A percentile compares a stretch with the other conserved stretches of the same genome.
These are phyloP conservation scores for Candida oleophila DNA, from an alignment of 805 yeast genomes.

Conservation along the genomic window DNA sequence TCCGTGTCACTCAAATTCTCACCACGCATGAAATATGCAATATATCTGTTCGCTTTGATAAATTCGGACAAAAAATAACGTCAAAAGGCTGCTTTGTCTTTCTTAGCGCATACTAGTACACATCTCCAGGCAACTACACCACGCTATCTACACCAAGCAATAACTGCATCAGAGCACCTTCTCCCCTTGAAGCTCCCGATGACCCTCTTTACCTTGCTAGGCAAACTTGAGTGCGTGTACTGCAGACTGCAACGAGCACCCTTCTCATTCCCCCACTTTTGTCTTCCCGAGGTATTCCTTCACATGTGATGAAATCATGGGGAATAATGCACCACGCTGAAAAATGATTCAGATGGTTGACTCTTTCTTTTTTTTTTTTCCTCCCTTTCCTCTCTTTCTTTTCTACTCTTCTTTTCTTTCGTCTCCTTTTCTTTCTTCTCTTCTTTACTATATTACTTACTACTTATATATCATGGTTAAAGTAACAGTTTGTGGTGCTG, in stretches of 20 bases:
- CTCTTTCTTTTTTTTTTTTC: not conserved
- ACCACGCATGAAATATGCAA: no score
- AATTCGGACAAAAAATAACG: no score
- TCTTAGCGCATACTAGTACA: no score
- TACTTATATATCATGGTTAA: slow-evolving; percentile 29
- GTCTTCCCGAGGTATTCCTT: not conserved
- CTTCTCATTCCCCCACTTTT: not conserved
- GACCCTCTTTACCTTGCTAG: not conserved
- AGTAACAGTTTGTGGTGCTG: slow-evolving; percentile 50
- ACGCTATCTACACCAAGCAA: no score
- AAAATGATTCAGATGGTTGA: not conserved
- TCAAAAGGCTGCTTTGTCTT: no score
- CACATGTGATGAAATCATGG: not conserved
- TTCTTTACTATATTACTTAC: not conserved
- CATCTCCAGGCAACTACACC: no score
- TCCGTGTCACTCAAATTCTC: no score
- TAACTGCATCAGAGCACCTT: no score
- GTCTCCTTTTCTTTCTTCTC: not conserved
- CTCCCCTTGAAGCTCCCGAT: not conserved
- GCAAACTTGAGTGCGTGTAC: not conserved
- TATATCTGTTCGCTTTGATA: no score
- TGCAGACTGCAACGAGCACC: no score
- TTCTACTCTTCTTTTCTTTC: not conserved
- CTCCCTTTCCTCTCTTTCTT: not conserved
- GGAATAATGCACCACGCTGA: not conserved